These are phyloP conservation scores for Eragrostis curvula DNA, from an alignment of 176 grass and related monocot genomes.

Conservation along the genomic window DNA sequence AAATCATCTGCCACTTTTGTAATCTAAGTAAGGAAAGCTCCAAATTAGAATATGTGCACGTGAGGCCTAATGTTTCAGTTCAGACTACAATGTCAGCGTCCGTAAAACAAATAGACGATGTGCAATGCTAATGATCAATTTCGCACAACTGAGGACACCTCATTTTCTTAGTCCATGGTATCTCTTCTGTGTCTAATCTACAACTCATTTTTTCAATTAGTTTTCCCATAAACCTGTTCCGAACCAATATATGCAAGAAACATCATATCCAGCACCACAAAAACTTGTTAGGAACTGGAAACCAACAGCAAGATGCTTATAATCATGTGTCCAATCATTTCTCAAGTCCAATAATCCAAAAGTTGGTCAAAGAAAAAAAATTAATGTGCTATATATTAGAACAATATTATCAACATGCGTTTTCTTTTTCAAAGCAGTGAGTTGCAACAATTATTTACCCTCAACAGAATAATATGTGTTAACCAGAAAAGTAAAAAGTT, in stretches of 20 bases:
- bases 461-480: background rate
- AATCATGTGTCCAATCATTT: no score
- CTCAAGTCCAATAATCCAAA: no score
- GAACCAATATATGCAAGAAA: background rate
- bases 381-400: background rate
- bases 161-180: background rate
- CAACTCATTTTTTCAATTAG: background rate
- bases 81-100: background rate
- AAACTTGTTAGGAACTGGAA: background rate
- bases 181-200: background rate
- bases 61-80: background rate
- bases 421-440: background rate
- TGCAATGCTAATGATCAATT: background rate
- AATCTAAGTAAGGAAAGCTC: background rate
- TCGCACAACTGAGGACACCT: no score
- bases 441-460: background rate
- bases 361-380: no score
- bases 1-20: background rate
- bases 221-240: no score
- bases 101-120: background rate
- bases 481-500: background rate
- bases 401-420: background rate
- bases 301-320: background rate
- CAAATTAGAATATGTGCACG: background rate
- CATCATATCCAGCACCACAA: background rate